Evolutionary conservation across 306 rosid genomes (phyloP).

Genomic region (Rosa rugosa): DNA sequence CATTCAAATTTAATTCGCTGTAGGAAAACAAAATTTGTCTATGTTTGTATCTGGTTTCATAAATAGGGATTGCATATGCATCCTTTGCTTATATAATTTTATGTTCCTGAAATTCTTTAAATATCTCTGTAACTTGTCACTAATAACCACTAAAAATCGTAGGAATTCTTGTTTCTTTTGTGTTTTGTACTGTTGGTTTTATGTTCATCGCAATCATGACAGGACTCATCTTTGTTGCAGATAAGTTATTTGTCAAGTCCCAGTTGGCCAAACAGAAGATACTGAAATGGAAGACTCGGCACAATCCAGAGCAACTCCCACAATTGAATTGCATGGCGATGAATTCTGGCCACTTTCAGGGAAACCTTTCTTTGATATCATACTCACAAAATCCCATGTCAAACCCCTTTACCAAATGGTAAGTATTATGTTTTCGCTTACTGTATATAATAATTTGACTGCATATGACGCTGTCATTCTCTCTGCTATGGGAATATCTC

Average conservation of each 20-base stretch:
- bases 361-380: constrained; percentile 26
- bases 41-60: neutral
- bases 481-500: neutral
- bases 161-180: neutral
- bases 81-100: neutral
- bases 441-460: neutral
- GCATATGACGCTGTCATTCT: neutral
- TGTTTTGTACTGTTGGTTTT: neutral
- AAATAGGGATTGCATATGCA: neutral
- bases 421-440: neutral
- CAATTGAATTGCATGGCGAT: constrained; percentile 24
- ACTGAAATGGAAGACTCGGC: constrained; percentile 7
- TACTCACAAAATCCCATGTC: constrained; percentile 37
- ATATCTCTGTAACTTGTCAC: too few relatives aligned
- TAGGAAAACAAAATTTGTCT: neutral
- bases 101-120: too few relatives aligned
- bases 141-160: too few relatives aligned
- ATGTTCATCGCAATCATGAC: too few relatives aligned
- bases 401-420: constrained; percentile 32
- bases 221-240: neutral
- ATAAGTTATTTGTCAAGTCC: neutral
- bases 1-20: neutral
- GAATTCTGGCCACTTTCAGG: constrained; percentile 49
- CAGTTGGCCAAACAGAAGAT: neutral
- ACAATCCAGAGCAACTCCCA: neutral